phyloP scores from a whole-genome alignment of 495 filamentous ascomycete species.

The Cetradonia linearis region DNA sequence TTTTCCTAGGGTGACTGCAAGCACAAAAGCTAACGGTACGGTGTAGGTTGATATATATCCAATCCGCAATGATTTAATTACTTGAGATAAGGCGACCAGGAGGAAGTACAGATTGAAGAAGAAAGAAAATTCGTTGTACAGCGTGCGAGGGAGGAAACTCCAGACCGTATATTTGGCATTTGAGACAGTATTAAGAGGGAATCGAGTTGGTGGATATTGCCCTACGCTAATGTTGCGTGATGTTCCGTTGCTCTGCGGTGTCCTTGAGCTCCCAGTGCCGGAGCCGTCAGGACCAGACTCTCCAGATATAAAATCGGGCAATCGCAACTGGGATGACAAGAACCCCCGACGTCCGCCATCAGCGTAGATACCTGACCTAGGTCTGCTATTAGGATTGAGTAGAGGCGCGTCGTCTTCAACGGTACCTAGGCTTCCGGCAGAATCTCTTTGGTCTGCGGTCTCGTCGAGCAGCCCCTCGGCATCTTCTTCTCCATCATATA shows the following conservation, averaged over 20 bases:
- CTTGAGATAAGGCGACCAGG: conserved; percentile 86
- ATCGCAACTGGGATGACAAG: conserved; percentile 31
- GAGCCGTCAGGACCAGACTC: conserved; percentile 8
- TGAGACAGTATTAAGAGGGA: conserved; percentile 79
- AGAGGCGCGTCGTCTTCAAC: conserved; percentile 58
- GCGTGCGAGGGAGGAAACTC: conserved; percentile 84
- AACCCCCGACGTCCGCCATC: conserved; percentile 5
- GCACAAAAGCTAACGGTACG: conserved; percentile 82
- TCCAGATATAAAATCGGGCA: conserved; percentile 45
- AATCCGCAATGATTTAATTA: conserved; percentile 77
- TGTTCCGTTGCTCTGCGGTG: conserved; percentile 12
- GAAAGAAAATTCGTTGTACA: conserved; percentile 98
- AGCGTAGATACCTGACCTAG: conserved; percentile 6
- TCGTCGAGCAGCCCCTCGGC: conserved; percentile 47
- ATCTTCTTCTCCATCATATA: conserved; percentile 41
- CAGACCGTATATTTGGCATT: conserved; percentile 98
- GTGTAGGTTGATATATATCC: conserved; percentile 94
- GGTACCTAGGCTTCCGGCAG: conserved; percentile 39
- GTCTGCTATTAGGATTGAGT: conserved; percentile 29
- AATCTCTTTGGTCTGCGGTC: conserved; percentile 38
- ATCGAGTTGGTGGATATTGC: conserved; percentile 39
- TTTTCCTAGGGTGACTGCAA: conserved; percentile 85
- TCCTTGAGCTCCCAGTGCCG: neutral
- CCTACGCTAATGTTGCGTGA: conserved; percentile 25
- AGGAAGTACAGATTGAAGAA: conserved; percentile 99